Conservation (phyloP, 768 basidiomycete species). For the Phanerochaete sordida region DNA sequence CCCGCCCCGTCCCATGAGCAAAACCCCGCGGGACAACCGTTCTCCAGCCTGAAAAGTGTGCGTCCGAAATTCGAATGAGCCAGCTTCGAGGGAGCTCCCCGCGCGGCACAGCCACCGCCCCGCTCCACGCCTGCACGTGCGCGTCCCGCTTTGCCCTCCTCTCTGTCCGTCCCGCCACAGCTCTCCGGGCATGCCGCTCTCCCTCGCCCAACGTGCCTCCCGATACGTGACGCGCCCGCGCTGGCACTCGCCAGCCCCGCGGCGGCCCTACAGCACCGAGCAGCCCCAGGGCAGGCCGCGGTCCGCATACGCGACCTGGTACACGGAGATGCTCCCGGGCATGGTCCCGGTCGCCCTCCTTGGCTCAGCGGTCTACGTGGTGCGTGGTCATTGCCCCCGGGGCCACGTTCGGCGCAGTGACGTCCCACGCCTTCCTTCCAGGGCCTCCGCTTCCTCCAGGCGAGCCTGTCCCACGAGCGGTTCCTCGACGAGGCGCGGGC, state of each 20-base stretch:
- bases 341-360: slow-evolving; percentile 79
- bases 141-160: neutral
- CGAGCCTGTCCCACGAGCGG: slow-evolving; percentile 66
- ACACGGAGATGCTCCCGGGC: slow-evolving; percentile 63
- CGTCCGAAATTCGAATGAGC: too few species aligned
- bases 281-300: slow-evolving; percentile 20
- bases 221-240: slow-evolving; percentile 1
- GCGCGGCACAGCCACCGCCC: neutral
- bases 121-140: neutral
- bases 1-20: neutral
- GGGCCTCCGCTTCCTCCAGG: slow-evolving; percentile 65
- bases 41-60: neutral
- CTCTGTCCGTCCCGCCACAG: neutral
- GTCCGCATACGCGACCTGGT: slow-evolving; percentile 62
- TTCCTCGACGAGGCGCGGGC: slow-evolving; percentile 58
- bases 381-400: slow-evolving; percentile 28
- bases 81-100: neutral
- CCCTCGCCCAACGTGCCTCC: neutral
- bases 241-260: neutral
- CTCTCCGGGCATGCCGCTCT: neutral
- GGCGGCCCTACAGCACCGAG: neutral
- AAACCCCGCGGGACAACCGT: too few species aligned
- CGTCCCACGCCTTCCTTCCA: slow-evolving; percentile 24
- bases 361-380: slow-evolving; percentile 77
- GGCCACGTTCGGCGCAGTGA: neutral